Evolutionary conservation across 2,329 filamentous ascomycete genomes (phyloP).

Genomic region (Moelleriella libera): DNA sequence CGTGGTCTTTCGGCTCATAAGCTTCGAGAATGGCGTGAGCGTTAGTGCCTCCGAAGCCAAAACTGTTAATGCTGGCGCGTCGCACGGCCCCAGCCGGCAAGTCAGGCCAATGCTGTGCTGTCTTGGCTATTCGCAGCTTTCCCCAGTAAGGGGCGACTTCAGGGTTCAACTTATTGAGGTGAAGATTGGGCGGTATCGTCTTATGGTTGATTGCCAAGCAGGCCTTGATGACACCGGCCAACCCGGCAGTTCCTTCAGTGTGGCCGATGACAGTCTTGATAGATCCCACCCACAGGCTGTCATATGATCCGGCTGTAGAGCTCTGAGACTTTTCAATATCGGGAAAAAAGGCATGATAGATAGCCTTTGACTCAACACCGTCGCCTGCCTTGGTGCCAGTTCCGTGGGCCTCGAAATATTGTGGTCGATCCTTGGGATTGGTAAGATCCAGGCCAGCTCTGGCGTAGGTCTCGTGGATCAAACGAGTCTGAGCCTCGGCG

Average conservation of each 20-base stretch:
- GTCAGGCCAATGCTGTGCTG: slow-evolving; percentile 10
- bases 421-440: slow-evolving; percentile 9
- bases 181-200: slow-evolving; percentile 15
- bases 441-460: slow-evolving; percentile 13
- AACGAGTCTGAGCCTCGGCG: slow-evolving; percentile 6
- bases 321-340: not conserved
- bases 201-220: slow-evolving; percentile 7
- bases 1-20: not conserved
- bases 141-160: slow-evolving; percentile 10
- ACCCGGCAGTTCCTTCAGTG: slow-evolving; percentile 11
- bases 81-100: slow-evolving; percentile 6
- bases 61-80: slow-evolving; percentile 30
- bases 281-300: slow-evolving; percentile 11
- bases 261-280: slow-evolving; percentile 15
- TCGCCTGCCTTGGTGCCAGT: slow-evolving; percentile 21
- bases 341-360: slow-evolving; percentile 23
- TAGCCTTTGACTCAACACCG: slow-evolving; percentile 11
- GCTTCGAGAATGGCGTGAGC: slow-evolving; percentile 24
- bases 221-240: slow-evolving; percentile 12
- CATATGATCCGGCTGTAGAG: not conserved
- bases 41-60: slow-evolving; percentile 36
- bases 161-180: slow-evolving; percentile 15
- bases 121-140: slow-evolving; percentile 9
- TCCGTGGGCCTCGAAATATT: slow-evolving; percentile 20
- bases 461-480: slow-evolving; percentile 15